phyloP scores from a whole-genome alignment of 257 asterid genomes.

The Apocynum venetum region DNA sequence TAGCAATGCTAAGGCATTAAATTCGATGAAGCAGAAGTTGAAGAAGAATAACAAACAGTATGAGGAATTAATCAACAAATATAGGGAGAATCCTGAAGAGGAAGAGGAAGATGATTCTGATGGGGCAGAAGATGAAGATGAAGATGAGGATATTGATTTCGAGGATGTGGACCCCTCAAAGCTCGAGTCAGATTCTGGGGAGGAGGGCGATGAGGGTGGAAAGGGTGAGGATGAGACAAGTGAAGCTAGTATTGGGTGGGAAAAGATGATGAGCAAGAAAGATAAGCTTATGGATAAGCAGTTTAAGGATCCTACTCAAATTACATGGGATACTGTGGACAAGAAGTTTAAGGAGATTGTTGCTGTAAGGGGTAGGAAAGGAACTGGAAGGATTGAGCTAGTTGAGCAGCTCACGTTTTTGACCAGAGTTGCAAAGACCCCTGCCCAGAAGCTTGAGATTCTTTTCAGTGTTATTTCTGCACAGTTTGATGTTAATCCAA shows the following conservation, averaged over 20 bases:
- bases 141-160: conserved; percentile 47
- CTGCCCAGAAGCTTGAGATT: conserved; percentile 96
- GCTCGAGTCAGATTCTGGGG: conserved; percentile 30
- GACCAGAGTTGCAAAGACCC: conserved; percentile 93
- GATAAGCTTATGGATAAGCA: conserved; percentile 89
- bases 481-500: conserved; percentile 82
- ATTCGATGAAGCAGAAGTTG: conserved; percentile 89
- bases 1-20: conserved; percentile 90
- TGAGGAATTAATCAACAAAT: conserved; percentile 71
- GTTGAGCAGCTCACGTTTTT: conserved; percentile 94
- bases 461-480: conserved; percentile 88
- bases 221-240: conserved; percentile 29
- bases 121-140: conserved; percentile 64
- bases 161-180: conserved; percentile 40
- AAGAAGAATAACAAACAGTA: conserved; percentile 82
- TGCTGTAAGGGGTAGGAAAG: conserved; percentile 90
- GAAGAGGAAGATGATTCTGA: conserved; percentile 59
- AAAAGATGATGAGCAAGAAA: conserved; percentile 78
- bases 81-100: conserved; percentile 79
- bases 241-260: conserved; percentile 62
- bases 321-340: conserved; percentile 90
- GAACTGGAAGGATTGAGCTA: conserved; percentile 86
- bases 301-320: conserved; percentile 81
- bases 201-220: conserved; percentile 42
- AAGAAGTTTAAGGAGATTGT: conserved; percentile 87